Conservation (phyloP, 2,329 filamentous ascomycete species). For the Mycosphaerella sp. region DNA sequence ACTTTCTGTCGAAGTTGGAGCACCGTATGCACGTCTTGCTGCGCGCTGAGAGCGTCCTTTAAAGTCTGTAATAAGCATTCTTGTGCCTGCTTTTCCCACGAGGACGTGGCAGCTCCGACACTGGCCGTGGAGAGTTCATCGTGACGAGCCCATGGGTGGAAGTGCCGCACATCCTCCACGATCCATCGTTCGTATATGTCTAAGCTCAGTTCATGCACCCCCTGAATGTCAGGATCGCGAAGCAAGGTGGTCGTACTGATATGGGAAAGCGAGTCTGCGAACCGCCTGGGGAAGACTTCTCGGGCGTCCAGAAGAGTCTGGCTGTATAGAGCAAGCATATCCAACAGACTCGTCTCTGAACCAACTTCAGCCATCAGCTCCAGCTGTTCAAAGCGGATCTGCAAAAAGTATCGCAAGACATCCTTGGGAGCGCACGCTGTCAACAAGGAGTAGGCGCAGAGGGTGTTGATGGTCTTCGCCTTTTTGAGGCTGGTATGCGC, state of each 20-base stretch:
- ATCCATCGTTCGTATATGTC: slow-evolving; percentile 77
- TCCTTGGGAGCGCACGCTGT: slow-evolving; percentile 75
- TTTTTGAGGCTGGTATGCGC: slow-evolving; percentile 34
- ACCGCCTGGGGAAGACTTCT: slow-evolving; percentile 62
- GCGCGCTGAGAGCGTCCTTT: slow-evolving; percentile 14
- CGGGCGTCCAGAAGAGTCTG: slow-evolving; percentile 72
- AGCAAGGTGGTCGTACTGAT: slow-evolving; percentile 67
- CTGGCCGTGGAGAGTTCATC: slow-evolving; percentile 53
- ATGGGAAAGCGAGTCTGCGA: slow-evolving; percentile 61
- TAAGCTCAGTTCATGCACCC: slow-evolving; percentile 63
- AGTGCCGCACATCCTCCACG: slow-evolving; percentile 72
- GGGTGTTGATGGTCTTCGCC: slow-evolving; percentile 57
- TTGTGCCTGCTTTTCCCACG: slow-evolving; percentile 64
- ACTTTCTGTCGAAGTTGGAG: slow-evolving; percentile 25
- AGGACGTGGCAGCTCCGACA: slow-evolving; percentile 38
- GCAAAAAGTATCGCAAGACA: slow-evolving; percentile 70
- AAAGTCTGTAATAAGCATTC: slow-evolving; percentile 22
- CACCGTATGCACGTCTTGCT: slow-evolving; percentile 20
- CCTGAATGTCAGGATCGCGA: slow-evolving; percentile 60
- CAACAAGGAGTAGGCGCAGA: slow-evolving; percentile 75
- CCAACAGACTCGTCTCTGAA: slow-evolving; percentile 51
- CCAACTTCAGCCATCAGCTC: slow-evolving; percentile 51
- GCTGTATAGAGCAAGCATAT: slow-evolving; percentile 65
- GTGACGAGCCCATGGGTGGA: slow-evolving; percentile 79
- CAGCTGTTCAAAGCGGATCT: slow-evolving; percentile 64